Percentiles rank a stretch among this genome's conserved stretches.
These are phyloP conservation scores for Corylus avellana DNA, from an alignment of 306 rosid species.

Conservation along the genomic window DNA sequence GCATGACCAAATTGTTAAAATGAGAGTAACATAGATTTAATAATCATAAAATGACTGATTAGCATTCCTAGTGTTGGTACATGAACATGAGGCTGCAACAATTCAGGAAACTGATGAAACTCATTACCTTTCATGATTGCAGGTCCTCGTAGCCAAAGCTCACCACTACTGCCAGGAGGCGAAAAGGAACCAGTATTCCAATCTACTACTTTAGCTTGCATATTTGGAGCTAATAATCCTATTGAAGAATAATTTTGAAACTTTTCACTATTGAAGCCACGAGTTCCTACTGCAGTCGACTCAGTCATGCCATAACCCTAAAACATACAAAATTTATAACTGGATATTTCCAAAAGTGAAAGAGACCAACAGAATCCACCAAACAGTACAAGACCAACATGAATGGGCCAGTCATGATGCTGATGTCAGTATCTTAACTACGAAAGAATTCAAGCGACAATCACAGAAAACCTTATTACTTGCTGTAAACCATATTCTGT, in stretches of 20 bases:
- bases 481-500: background rate
- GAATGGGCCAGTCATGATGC: background rate
- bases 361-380: background rate
- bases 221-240: constrained; percentile 88
- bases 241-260: constrained; percentile 57
- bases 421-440: background rate
- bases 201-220: constrained; percentile 82
- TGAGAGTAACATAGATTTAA: constrained; percentile 1
- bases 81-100: background rate
- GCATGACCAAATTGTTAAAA: background rate
- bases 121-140: constrained; percentile 69
- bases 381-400: constrained; percentile 22
- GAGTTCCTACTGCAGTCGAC: constrained; percentile 77
- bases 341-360: background rate
- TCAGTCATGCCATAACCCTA: constrained; percentile 98
- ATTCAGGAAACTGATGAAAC: background rate
- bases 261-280: constrained; percentile 74
- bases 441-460: background rate
- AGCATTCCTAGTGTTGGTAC: background rate
- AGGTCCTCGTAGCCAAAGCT: constrained; percentile 89
- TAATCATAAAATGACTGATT: constrained; percentile 8
- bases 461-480: background rate
- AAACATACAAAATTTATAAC: background rate
- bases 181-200: constrained; percentile 52
- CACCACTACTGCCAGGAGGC: constrained; percentile 76